Conservation (phyloP, 2,329 filamentous ascomycete species). For the Kalmusia sp. region DNA sequence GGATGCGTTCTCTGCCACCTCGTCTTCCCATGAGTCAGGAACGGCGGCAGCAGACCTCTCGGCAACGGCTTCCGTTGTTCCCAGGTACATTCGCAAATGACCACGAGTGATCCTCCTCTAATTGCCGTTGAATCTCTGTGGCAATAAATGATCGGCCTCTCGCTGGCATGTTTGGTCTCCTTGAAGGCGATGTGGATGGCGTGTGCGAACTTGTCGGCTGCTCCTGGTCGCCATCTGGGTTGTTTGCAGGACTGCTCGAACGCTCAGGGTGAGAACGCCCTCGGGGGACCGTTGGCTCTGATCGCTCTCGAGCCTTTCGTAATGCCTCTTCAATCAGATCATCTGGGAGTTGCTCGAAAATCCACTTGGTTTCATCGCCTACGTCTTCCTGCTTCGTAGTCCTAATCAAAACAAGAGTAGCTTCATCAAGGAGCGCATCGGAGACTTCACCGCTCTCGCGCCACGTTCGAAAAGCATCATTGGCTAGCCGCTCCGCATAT, state of each 20-base stretch:
- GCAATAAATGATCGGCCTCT: constrained; percentile 55
- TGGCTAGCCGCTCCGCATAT: constrained; percentile 20
- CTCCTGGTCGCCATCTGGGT: constrained; percentile 7
- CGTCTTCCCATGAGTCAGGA: constrained; percentile 37
- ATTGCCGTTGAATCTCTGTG: constrained; percentile 54
- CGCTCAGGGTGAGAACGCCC: constrained; percentile 15
- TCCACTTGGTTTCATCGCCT: no score
- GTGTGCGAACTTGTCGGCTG: neutral
- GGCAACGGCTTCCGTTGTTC: constrained; percentile 7
- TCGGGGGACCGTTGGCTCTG: constrained; percentile 10
- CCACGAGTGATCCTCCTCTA: constrained; percentile 53
- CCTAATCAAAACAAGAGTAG: no score
- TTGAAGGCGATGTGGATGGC: constrained; percentile 22
- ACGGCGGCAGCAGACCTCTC: constrained; percentile 9
- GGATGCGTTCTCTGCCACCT: constrained; percentile 16
- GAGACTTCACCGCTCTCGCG: constrained; percentile 25
- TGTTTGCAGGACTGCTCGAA: constrained; percentile 22
- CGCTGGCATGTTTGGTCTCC: constrained; percentile 55
- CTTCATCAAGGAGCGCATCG: constrained; percentile 19
- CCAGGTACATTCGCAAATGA: constrained; percentile 36
- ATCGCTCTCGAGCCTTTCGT: constrained; percentile 2
- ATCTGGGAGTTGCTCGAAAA: no score
- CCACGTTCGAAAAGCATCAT: constrained; percentile 23
- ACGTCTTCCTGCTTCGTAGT: constrained; percentile 21
- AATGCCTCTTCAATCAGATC: no score